Conservation (phyloP, 2,329 filamentous ascomycete species). For the Cladosporium sp. region DNA sequence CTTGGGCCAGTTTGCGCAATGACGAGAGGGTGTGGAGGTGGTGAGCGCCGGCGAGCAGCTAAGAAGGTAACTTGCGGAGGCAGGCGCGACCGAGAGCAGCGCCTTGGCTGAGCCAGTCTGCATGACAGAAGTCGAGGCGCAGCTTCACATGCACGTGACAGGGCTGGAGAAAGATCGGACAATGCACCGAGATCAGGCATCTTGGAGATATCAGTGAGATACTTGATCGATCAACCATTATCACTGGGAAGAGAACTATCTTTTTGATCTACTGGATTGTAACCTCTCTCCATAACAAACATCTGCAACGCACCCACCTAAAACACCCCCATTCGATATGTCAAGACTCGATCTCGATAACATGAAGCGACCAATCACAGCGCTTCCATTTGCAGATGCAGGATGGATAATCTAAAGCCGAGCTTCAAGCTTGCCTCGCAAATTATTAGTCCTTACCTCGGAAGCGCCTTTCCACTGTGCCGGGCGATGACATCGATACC, state of each 20-base stretch:
- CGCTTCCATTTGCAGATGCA: slow-evolving; percentile 4
- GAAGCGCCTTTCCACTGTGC: not conserved
- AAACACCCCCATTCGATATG: not conserved
- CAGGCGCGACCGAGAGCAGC: slow-evolving; percentile 3
- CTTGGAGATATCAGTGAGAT: too few species aligned
- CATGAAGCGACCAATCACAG: slow-evolving; percentile 10
- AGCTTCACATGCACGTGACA: not conserved
- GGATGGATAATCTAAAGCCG: not conserved
- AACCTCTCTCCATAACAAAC: not conserved
- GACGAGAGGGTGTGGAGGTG: slow-evolving; percentile 12
- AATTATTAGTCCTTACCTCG: slow-evolving; percentile 13
- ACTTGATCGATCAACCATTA: too few species aligned
- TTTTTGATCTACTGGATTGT: not conserved
- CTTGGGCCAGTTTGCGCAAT: slow-evolving; percentile 10
- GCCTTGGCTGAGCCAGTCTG: not conserved
- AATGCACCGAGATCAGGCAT: not conserved
- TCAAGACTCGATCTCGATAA: not conserved
- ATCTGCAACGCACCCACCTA: not conserved
- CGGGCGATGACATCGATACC: slow-evolving; percentile 17
- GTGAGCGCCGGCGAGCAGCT: not conserved
- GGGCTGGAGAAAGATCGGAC: not conserved
- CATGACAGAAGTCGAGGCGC: not conserved
- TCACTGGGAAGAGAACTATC: too few species aligned
- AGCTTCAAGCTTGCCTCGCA: slow-evolving; percentile 15
- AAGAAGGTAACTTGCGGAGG: slow-evolving; percentile 8